Conservation (phyloP, 1,284 basidiomycete genomes). For the Irpex rosettiformis region DNA sequence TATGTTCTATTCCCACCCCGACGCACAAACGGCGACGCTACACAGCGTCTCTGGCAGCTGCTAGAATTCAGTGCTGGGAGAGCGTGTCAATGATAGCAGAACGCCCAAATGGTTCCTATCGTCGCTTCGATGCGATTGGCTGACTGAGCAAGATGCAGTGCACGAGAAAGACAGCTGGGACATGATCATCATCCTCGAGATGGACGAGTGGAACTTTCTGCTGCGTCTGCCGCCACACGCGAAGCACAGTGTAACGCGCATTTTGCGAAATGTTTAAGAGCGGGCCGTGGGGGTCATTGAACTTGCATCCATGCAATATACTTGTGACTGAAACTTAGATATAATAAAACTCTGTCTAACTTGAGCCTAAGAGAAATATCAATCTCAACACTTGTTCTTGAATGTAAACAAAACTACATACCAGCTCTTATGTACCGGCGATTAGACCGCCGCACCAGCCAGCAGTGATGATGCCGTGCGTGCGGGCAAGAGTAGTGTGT, state of each 20-base stretch:
- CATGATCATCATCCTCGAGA: neutral
- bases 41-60: neutral
- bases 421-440: neutral
- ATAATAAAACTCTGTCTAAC: neutral
- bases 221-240: neutral
- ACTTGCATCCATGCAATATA: neutral
- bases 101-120: neutral
- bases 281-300: neutral
- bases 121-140: neutral
- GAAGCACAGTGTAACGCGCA: neutral
- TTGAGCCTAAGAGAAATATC: neutral
- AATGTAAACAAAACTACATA: neutral
- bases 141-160: neutral
- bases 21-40: constrained; percentile 2
- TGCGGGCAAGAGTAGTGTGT: neutral
- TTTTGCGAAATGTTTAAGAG: neutral
- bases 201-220: neutral
- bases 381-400: neutral
- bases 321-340: neutral
- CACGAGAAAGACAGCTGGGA: neutral
- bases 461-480: neutral
- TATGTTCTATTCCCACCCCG: constrained; percentile 1
- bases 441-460: neutral
- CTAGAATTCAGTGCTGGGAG: neutral
- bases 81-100: constrained; percentile 1